Conservation (phyloP, 495 filamentous ascomycete genomes). For the Durotheca rogersii region DNA sequence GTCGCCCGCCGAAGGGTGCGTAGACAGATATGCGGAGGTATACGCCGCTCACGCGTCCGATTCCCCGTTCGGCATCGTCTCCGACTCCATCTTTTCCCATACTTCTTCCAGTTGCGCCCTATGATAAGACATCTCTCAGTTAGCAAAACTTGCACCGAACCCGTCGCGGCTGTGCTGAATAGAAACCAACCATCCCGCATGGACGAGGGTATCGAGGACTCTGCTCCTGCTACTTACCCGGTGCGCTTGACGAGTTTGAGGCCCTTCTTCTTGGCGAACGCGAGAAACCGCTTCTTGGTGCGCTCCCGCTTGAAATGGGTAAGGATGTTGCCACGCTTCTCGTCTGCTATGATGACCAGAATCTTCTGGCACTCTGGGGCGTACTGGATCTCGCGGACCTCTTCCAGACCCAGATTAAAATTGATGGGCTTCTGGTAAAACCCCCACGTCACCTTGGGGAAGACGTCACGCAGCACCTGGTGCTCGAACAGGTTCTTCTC, state of each 20-base stretch:
- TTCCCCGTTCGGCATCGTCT: slow-evolving; percentile 24
- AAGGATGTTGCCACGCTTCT: slow-evolving; percentile 38
- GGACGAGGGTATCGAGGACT: too few relatives aligned
- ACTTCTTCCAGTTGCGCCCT: slow-evolving; percentile 25
- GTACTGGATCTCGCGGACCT: slow-evolving; percentile 43
- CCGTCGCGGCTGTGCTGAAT: too few relatives aligned
- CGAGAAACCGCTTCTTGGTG: slow-evolving; percentile 49
- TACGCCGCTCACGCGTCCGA: slow-evolving; percentile 4
- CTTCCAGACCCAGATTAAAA: slow-evolving; percentile 42
- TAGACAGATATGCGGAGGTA: too few relatives aligned
- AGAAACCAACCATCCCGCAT: too few relatives aligned
- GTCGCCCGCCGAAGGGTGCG: too few relatives aligned
- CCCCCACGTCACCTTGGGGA: slow-evolving; percentile 44
- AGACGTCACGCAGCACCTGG: slow-evolving; percentile 46
- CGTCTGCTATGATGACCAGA: slow-evolving; percentile 32
- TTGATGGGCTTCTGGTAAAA: slow-evolving; percentile 48
- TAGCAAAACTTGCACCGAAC: not conserved
- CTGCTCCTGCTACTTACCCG: slow-evolving; percentile 39
- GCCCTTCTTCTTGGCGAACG: slow-evolving; percentile 41
- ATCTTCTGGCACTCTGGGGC: slow-evolving; percentile 36
- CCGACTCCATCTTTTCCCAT: slow-evolving; percentile 32
- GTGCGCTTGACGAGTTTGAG: slow-evolving; percentile 39
- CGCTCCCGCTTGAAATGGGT: slow-evolving; percentile 48
- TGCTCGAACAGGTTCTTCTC: slow-evolving; percentile 45
- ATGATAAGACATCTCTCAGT: slow-evolving; percentile 10